A percentile compares a stretch with the other conserved stretches of the same genome.
phyloP scores from a whole-genome alignment of 495 filamentous ascomycete species.

The Hypoxylon subgilvum region DNA sequence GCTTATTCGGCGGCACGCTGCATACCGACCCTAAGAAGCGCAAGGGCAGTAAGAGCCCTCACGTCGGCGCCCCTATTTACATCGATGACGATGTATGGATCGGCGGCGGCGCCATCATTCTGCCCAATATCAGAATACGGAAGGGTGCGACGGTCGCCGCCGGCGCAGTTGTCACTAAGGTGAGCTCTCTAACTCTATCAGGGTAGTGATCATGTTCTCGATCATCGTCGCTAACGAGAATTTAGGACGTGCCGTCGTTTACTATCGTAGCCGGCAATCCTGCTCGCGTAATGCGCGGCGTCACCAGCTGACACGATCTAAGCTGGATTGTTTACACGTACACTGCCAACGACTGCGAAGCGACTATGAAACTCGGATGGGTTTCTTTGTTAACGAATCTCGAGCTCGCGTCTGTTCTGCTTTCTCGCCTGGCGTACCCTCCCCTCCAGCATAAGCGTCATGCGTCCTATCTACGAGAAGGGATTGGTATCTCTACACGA shows the following conservation, averaged over 20 bases:
- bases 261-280: constrained; percentile 70
- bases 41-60: constrained; percentile 74
- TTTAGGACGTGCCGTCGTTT: constrained; percentile 62
- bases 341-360: constrained; percentile 9
- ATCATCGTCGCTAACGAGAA: constrained; percentile 4
- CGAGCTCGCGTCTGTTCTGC: not conserved
- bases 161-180: constrained; percentile 86
- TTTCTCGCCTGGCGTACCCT: no score
- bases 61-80: constrained; percentile 71
- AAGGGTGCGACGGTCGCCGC: constrained; percentile 81
- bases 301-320: constrained; percentile 39
- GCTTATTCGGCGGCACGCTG: constrained; percentile 77
- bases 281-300: constrained; percentile 62
- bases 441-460: not conserved
- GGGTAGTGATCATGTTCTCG: not conserved
- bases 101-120: constrained; percentile 81
- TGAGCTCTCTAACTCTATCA: constrained; percentile 48
- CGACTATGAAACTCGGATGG: constrained; percentile 25
- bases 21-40: constrained; percentile 77
- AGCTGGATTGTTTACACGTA: constrained; percentile 4
- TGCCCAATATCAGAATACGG: constrained; percentile 81
- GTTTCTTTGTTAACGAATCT: not conserved
- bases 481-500: no score
- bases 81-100: constrained; percentile 90
- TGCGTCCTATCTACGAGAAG: not conserved